A percentile compares a stretch with the other conserved stretches of the same genome.
These are phyloP conservation scores for Penicillium sp. DNA, from an alignment of 2,329 filamentous ascomycete genomes.

Conservation along the genomic window DNA sequence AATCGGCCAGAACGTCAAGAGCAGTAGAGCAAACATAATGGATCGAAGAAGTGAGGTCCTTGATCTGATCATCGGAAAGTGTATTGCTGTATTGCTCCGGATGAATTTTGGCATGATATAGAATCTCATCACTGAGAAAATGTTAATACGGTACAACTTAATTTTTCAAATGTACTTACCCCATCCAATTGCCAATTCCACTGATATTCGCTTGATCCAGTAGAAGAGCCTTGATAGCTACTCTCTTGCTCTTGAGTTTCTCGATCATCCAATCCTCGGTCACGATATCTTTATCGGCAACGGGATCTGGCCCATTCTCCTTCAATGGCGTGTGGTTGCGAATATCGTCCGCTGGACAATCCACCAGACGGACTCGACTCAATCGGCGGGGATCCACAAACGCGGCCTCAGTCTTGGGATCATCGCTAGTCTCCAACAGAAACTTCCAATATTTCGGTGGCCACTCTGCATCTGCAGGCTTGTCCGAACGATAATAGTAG, in stretches of 20 bases:
- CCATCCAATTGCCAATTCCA: constrained; percentile 96
- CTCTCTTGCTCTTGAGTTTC: constrained; percentile 67
- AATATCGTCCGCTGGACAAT: constrained; percentile 72
- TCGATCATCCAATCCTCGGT: constrained; percentile 68
- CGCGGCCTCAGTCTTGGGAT: constrained; percentile 60
- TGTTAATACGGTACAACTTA: not conserved
- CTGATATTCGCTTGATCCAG: constrained; percentile 84
- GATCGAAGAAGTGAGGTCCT: constrained; percentile 64
- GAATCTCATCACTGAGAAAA: constrained; percentile 64
- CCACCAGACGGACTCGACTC: constrained; percentile 70
- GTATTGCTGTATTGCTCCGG: constrained; percentile 90
- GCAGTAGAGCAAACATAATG: constrained; percentile 74
- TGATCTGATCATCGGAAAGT: constrained; percentile 65
- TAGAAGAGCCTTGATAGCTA: constrained; percentile 82
- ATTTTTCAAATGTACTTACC: constrained; percentile 40
- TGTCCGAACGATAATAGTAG: constrained; percentile 67
- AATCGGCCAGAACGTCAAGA: constrained; percentile 72
- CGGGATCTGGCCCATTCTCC: constrained; percentile 90
- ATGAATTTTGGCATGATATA: constrained; percentile 83
- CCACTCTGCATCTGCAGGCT: constrained; percentile 61
- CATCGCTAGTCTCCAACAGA: constrained; percentile 59
- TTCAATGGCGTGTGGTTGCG: constrained; percentile 70
- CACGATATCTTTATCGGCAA: constrained; percentile 70
- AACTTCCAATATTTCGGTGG: constrained; percentile 91
- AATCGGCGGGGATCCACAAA: constrained; percentile 81